These are phyloP conservation scores for Trametes coccinea DNA, from an alignment of 768 basidiomycete genomes.

Conservation along the genomic window DNA sequence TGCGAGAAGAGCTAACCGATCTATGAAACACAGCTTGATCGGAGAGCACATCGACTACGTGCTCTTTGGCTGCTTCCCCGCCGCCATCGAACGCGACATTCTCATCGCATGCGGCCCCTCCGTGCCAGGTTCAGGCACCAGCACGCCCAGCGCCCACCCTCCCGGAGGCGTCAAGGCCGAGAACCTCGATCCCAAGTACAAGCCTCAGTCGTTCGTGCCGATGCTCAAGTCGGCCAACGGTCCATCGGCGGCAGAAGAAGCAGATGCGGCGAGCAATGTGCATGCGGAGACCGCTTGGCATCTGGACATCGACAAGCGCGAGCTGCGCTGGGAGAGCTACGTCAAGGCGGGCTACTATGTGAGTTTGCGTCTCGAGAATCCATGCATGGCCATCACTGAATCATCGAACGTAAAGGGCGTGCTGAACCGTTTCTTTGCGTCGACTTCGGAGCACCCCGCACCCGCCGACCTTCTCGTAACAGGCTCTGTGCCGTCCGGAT, in stretches of 20 bases:
- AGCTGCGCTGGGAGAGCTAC: slow-evolving; percentile 84
- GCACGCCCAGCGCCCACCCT: slow-evolving; percentile 31
- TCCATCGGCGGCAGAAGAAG: slow-evolving; percentile 33
- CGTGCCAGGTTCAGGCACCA: slow-evolving; percentile 25
- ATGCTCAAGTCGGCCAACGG: slow-evolving; percentile 31
- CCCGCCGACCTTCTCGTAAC: slow-evolving; percentile 76
- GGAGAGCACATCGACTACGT: slow-evolving; percentile 87
- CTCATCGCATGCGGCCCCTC: slow-evolving; percentile 69
- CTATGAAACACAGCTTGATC: slow-evolving; percentile 32
- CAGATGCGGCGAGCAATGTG: slow-evolving; percentile 36
- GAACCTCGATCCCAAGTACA: slow-evolving; percentile 63
- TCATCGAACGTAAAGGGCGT: slow-evolving; percentile 51
- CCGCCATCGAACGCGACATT: slow-evolving; percentile 84
- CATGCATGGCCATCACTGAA: not conserved
- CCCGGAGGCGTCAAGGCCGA: slow-evolving; percentile 62
- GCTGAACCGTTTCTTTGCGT: slow-evolving; percentile 56
- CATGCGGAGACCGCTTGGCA: slow-evolving; percentile 58
- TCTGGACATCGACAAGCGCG: slow-evolving; percentile 68
- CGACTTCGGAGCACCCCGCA: slow-evolving; percentile 39
- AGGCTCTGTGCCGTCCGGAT: slow-evolving; percentile 84
- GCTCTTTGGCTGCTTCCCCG: slow-evolving; percentile 80
- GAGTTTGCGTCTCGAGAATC: slow-evolving; percentile 27
- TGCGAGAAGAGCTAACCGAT: not conserved
- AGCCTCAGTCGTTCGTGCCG: slow-evolving; percentile 59
- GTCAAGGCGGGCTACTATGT: slow-evolving; percentile 87